Percentiles rank a stretch among this genome's conserved stretches.
phyloP scores from a whole-genome alignment of 352 stramenopile species.

The Phytopythium kandeliae region DNA sequence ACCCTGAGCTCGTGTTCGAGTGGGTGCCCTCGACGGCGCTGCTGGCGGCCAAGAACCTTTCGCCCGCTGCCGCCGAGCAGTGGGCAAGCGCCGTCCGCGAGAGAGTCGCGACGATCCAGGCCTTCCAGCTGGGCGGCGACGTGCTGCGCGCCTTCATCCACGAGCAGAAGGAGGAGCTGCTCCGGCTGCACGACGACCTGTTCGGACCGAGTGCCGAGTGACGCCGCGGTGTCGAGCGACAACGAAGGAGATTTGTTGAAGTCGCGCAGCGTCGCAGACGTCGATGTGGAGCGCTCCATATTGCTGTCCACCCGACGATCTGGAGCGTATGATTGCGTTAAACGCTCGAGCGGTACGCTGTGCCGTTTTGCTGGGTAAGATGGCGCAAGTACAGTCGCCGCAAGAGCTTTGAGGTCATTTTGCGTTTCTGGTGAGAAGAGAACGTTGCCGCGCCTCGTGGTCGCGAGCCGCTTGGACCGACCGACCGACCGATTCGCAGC shows the following conservation, averaged over 20 bases:
- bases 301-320: not conserved
- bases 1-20: slow-evolving; percentile 53
- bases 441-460: not conserved
- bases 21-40: slow-evolving; percentile 33
- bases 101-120: slow-evolving; percentile 37
- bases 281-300: not conserved
- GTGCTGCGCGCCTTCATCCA: slow-evolving; percentile 54
- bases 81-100: slow-evolving; percentile 44
- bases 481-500: too few species aligned
- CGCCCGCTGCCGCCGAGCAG: slow-evolving; percentile 12
- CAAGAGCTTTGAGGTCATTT: not conserved
- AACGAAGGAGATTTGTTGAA: too few species aligned
- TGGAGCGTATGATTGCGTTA: not conserved
- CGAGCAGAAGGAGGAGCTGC: slow-evolving; percentile 47
- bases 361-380: not conserved
- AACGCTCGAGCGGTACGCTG: too few species aligned
- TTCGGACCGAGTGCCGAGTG: slow-evolving; percentile 21
- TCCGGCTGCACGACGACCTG: slow-evolving; percentile 42
- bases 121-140: slow-evolving; percentile 52
- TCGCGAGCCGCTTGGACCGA: too few species aligned
- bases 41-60: slow-evolving; percentile 10
- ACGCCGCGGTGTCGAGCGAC: not conserved
- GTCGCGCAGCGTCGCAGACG: not conserved
- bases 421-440: slow-evolving; percentile 3
- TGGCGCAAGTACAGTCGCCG: not conserved